Base-by-base conservation (phyloP, 176 grass and related monocot genomes). In the Rhynchospora tenuis region DNA sequence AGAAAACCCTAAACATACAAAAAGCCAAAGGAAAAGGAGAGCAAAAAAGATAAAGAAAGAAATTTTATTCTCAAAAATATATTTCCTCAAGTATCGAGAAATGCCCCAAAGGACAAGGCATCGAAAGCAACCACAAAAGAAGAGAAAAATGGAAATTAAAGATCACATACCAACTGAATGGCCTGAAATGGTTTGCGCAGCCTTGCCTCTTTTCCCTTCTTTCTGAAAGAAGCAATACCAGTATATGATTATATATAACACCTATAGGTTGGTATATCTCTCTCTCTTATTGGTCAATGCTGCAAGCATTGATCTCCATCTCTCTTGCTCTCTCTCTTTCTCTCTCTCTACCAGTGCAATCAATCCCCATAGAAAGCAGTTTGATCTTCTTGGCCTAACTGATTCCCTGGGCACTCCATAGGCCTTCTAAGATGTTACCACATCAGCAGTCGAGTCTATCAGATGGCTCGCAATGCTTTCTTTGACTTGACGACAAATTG, bases 131-230 rank as follows among this genome's bases (percentile, higher is more conserved):
- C 29, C 29, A 79, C 5, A 58, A 31, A 57, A 33, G 42, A 80
- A 59, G 51, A 31, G 47, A 73, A 24, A 23, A 12, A 20, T 73
- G 57, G 33, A 22, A 8, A 29, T 38, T 59, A 14, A 20, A 20
- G 1, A 64, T 42, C n/a, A 44, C 31, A 81, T 81, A 81, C 78
- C 57, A 63, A 81, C 28, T 28, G 26, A 59, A 62, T 80, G n/a
- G 33, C 42, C 78, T 62, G 56, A 60, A 61, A 81, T 55, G 31
- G 31, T 79, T 48, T 31, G 47, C 17, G 16, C 28, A 43, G 78
- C 78, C 76, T 59, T 79, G 51, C 55, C 54, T 81, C 55, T 31
- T 81, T 81, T 63, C 50, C 70, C 62, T 67, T 50, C 33, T 83
- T 68, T 83, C 65, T 72, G 56, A 81, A 78, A 15, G 73, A 78